Conservation (phyloP, 495 filamentous ascomycete genomes). For the Umbilicaria muhlenbergii region DNA sequence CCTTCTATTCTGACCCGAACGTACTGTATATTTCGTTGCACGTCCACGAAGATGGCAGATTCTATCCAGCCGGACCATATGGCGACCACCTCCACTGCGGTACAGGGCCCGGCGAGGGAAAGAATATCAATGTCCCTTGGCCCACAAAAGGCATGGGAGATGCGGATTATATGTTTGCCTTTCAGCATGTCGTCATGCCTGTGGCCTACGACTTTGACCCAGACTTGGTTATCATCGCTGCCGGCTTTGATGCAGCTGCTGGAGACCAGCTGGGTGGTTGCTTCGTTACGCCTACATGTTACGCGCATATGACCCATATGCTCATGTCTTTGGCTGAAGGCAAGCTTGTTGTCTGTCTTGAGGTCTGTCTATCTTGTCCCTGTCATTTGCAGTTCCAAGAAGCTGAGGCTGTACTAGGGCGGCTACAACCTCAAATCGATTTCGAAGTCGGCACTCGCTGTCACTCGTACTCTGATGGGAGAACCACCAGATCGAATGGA, state of each 20-base stretch:
- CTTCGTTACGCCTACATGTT: slow-evolving; percentile 77
- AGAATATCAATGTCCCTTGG: slow-evolving; percentile 95
- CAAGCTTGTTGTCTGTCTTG: slow-evolving; percentile 81
- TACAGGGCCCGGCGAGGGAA: slow-evolving; percentile 53
- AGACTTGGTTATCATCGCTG: slow-evolving; percentile 86
- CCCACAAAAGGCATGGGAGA: slow-evolving; percentile 84
- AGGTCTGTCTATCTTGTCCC: slow-evolving; percentile 26
- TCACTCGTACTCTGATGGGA: slow-evolving; percentile 85
- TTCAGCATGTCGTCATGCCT: slow-evolving; percentile 95
- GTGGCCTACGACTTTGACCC: slow-evolving; percentile 86
- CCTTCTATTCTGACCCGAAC: slow-evolving; percentile 89
- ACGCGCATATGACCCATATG: slow-evolving; percentile 98
- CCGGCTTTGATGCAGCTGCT: slow-evolving; percentile 89
- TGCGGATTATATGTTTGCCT: slow-evolving; percentile 90
- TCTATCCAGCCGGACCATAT: slow-evolving; percentile 68
- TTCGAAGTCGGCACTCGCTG: slow-evolving; percentile 77
- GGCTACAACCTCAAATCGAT: slow-evolving; percentile 92
- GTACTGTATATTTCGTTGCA: slow-evolving; percentile 96
- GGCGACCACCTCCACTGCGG: slow-evolving; percentile 70
- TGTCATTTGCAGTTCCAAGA: neutral
- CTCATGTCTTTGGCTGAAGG: slow-evolving; percentile 89
- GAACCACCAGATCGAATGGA: slow-evolving; percentile 70
- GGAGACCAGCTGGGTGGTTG: slow-evolving; percentile 88
- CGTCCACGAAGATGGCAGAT: slow-evolving; percentile 63
- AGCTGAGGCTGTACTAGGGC: slow-evolving; percentile 31